phyloP scores from a whole-genome alignment of 805 yeast species.

The Kregervanrija delftensis region DNA sequence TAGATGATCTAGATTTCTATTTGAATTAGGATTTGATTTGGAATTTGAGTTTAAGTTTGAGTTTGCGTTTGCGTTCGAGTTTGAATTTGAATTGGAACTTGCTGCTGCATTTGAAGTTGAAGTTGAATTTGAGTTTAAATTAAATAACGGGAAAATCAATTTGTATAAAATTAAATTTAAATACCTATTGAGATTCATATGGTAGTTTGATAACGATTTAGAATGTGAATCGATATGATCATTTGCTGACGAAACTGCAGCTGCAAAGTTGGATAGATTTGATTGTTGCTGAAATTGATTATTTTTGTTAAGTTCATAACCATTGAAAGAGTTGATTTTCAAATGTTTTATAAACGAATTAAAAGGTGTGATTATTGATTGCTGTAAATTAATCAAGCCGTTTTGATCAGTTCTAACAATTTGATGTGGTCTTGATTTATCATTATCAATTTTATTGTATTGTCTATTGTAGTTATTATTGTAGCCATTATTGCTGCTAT shows the following conservation, averaged over 20 bases:
- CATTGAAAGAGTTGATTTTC: constrained; percentile 23
- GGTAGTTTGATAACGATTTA: constrained; percentile 24
- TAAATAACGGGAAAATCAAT: constrained; percentile 27
- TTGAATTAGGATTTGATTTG: constrained; percentile 12
- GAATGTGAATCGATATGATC: background rate
- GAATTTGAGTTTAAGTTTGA: background rate
- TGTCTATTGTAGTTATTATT: background rate
- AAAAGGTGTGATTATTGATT: constrained; percentile 23
- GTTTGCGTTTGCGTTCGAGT: constrained; percentile 4
- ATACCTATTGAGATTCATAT: constrained; percentile 30
- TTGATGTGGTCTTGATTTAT: background rate
- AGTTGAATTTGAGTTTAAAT: constrained; percentile 5
- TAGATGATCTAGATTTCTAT: constrained; percentile 35
- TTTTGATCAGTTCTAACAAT: constrained; percentile 12
- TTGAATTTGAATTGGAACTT: constrained; percentile 2
- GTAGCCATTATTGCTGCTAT: background rate
- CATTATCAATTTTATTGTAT: background rate
- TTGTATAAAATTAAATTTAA: constrained; percentile 28
- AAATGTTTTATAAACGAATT: constrained; percentile 16
- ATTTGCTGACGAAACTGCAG: constrained; percentile 1
- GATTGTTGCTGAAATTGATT: constrained; percentile 1
- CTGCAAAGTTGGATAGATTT: background rate
- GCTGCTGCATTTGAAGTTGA: constrained; percentile 6
- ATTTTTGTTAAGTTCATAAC: constrained; percentile 16
- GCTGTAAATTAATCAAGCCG: constrained; percentile 21